phyloP scores from a whole-genome alignment of 2,329 filamentous ascomycete genomes.

The Cladosporium austrohemisphaericum region DNA sequence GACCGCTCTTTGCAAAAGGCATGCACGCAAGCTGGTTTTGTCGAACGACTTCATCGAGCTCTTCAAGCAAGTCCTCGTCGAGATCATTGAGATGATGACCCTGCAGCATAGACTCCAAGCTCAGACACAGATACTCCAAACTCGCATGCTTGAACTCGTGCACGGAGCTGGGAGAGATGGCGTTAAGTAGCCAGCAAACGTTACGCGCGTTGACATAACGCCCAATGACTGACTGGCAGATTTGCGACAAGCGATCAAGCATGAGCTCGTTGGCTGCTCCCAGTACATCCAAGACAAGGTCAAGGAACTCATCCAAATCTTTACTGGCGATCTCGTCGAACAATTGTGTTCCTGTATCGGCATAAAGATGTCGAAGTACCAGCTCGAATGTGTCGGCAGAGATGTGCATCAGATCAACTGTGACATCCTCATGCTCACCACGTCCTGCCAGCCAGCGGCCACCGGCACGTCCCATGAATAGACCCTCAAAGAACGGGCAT shows the following conservation, averaged over 20 bases:
- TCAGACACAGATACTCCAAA: constrained; percentile 85
- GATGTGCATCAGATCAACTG: constrained; percentile 80
- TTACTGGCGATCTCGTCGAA: constrained; percentile 72
- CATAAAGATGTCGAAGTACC: constrained; percentile 77
- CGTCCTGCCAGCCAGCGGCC: constrained; percentile 69
- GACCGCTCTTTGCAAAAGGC: constrained; percentile 72
- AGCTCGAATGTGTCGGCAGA: constrained; percentile 68
- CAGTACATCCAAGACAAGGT: constrained; percentile 88
- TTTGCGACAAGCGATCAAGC: constrained; percentile 83
- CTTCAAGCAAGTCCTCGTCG: constrained; percentile 71
- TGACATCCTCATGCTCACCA: constrained; percentile 53
- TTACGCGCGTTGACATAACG: constrained; percentile 82
- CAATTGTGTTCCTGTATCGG: constrained; percentile 73
- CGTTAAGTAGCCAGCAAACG: constrained; percentile 78
- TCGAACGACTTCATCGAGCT: constrained; percentile 75
- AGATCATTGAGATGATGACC: constrained; percentile 80
- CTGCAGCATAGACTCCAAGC: constrained; percentile 87
- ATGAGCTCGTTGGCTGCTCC: constrained; percentile 89
- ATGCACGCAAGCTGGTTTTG: constrained; percentile 76
- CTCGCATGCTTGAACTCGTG: constrained; percentile 82
- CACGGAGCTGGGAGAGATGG: constrained; percentile 77
- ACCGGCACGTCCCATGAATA: constrained; percentile 83
- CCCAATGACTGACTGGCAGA: constrained; percentile 81
- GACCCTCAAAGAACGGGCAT: constrained; percentile 86
- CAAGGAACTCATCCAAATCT: constrained; percentile 77